phyloP scores from a whole-genome alignment of 805 yeast species.

The Nakazawaea siamensis region DNA sequence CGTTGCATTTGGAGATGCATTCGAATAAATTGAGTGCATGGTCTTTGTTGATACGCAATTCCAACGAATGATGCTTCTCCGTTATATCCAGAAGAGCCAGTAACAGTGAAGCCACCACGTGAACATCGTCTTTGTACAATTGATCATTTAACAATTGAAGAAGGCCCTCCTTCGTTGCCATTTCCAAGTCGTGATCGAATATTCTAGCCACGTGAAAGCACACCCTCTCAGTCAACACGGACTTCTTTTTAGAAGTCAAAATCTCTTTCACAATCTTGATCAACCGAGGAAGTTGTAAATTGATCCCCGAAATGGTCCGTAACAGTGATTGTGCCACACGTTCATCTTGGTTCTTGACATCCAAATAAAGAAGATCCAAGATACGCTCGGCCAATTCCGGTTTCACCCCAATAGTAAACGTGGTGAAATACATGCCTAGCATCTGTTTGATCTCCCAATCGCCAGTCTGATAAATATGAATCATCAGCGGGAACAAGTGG shows the following conservation, averaged over 20 bases:
- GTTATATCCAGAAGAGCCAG: constrained; percentile 60
- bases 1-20: constrained; percentile 36
- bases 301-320: constrained; percentile 54
- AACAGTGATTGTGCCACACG: constrained; percentile 51
- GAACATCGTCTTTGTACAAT: constrained; percentile 47
- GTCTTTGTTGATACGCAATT: constrained; percentile 41
- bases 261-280: constrained; percentile 23
- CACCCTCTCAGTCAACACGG: constrained; percentile 57
- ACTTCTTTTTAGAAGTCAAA: constrained; percentile 25
- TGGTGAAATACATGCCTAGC: constrained; percentile 57
- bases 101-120: constrained; percentile 65
- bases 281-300: constrained; percentile 29
- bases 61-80: constrained; percentile 41
- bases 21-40: constrained; percentile 36
- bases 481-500: constrained; percentile 54
- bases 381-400: constrained; percentile 50
- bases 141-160: constrained; percentile 41
- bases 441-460: constrained; percentile 67
- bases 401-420: constrained; percentile 46
- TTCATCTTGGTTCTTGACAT: constrained; percentile 33
- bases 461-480: constrained; percentile 38
- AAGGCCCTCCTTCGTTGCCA: constrained; percentile 34
- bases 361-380: constrained; percentile 45
- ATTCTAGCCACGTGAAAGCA: constrained; percentile 62
- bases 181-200: constrained; percentile 43